A percentile compares a stretch with the other conserved stretches of the same genome.
Conservation (phyloP, 768 basidiomycete genomes). For the Serendipita indica region DNA sequence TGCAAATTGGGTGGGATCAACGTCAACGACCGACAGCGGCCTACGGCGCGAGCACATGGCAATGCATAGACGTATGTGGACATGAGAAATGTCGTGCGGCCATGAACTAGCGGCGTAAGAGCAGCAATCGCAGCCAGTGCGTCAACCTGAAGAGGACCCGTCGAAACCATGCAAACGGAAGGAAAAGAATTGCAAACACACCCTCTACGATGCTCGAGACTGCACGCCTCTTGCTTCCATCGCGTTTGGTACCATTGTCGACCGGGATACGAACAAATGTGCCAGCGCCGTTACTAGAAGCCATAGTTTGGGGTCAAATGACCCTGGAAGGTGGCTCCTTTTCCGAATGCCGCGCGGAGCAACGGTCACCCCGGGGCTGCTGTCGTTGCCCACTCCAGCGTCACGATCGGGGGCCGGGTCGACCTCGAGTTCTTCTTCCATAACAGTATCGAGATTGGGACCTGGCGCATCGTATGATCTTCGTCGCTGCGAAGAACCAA, state of each 20-base stretch:
- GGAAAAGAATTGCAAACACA: slow-evolving; percentile 1
- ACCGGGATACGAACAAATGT: neutral
- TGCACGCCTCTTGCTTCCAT: neutral
- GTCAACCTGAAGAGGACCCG: neutral
- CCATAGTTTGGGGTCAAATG: neutral
- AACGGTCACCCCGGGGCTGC: neutral
- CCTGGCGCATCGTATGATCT: slow-evolving; percentile 5
- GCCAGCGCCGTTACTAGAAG: neutral
- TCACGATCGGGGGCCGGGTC: neutral
- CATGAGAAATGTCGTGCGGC: neutral
- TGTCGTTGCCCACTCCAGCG: neutral
- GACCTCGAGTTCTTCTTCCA: neutral
- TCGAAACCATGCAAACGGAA: neutral
- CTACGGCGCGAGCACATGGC: neutral
- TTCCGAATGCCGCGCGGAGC: neutral
- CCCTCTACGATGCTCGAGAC: neutral
- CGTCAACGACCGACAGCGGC: neutral
- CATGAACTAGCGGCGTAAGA: neutral
- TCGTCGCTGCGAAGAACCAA: neutral
- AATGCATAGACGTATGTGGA: too few relatives aligned
- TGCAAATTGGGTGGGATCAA: neutral
- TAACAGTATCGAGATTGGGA: neutral
- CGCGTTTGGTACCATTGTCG: neutral
- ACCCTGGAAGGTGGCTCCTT: neutral
- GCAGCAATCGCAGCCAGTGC: neutral